Base-by-base conservation (phyloP, 257 asterid species). In the Haberlea rhodopensis region DNA sequence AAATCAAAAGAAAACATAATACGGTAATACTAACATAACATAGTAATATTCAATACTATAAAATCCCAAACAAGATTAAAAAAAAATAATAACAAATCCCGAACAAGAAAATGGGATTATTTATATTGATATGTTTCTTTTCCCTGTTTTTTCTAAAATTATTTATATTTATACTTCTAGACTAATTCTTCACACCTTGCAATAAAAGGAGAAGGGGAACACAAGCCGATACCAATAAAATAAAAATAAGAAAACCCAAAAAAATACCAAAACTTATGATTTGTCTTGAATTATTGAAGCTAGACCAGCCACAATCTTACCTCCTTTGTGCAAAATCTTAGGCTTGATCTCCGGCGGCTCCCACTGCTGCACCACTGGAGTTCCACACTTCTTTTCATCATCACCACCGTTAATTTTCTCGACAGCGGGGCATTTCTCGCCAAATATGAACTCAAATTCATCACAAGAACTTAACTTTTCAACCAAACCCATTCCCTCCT, bases 241-340 rank as follows among this genome's bases (percentile, higher is more conserved):
- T 21, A 26, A 13, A 55, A 9, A 29, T 52, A 46, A 34, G 51
- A 45, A 60, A 31, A 62, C n/a, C n/a, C n/a, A n/a, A 37, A 8
- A 57, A 63, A 70, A 21, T 48, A 25, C 26, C 81, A 80, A 82
- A 84, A 77, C 74, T 80, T 70, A 74, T 20, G 81, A 61, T 51
- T 75, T 60, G 62, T 80, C 83, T 56, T 80, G 84, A 11, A 88
- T 81, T 49, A 86, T 75, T 32, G 89, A 88, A 62, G 97, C 79
- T 62, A 88, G 85, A 70, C 97, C 95, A 29, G 94, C 76, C 67
- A 81, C 79, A 31, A 82, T 69, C 80, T 76, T 88, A 53, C 65
- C 73, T 27, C 86, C 85, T 62, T 55, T 70, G 53, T 70, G 75
- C 32, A 69, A 51, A 71, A 48, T 75, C 79, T 65, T 83, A 5